These are phyloP conservation scores for Hortiboletus flavorubellus DNA, from an alignment of 768 basidiomycete genomes.

Conservation along the genomic window DNA sequence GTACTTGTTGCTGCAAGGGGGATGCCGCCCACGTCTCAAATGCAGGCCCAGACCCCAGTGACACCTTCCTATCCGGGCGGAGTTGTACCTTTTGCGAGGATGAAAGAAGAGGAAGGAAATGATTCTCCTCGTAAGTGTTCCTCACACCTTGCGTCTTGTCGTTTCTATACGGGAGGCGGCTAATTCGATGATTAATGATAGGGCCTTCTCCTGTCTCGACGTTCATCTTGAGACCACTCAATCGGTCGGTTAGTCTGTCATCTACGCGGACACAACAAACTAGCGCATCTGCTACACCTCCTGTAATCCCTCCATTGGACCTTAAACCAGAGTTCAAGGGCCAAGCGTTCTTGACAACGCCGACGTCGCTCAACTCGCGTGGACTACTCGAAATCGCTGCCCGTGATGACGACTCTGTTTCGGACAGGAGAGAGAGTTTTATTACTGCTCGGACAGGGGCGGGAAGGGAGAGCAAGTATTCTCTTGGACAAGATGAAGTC, in stretches of 20 bases:
- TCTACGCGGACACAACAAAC: constrained; percentile 60
- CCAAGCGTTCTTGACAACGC: constrained; percentile 28
- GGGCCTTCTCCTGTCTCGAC: constrained; percentile 52
- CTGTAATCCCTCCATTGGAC: constrained; percentile 58
- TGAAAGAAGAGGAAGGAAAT: constrained; percentile 27
- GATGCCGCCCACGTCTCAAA: constrained; percentile 8
- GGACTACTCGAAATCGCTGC: constrained; percentile 22
- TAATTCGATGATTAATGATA: constrained; percentile 16
- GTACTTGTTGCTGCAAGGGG: constrained; percentile 19
- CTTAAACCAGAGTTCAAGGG: constrained; percentile 51
- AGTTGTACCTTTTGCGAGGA: constrained; percentile 22
- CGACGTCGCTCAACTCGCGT: constrained; percentile 24
- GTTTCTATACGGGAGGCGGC: background rate
- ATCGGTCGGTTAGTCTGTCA: constrained; percentile 60
- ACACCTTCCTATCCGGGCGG: constrained; percentile 21
- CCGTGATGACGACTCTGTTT: constrained; percentile 41
- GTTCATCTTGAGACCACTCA: constrained; percentile 63
- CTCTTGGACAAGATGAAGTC: constrained; percentile 25
- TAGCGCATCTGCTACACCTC: constrained; percentile 38
- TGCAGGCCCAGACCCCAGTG: constrained; percentile 20
- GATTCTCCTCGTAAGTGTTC: constrained; percentile 42
- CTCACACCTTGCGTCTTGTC: background rate
- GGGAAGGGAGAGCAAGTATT: constrained; percentile 31
- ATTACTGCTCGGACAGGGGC: constrained; percentile 42
- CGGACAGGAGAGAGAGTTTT: constrained; percentile 55